A percentile compares a stretch with the other conserved stretches of the same genome.
Evolutionary conservation across 805 yeast species (phyloP).

Genomic region (Yarrowia osloensis): DNA sequence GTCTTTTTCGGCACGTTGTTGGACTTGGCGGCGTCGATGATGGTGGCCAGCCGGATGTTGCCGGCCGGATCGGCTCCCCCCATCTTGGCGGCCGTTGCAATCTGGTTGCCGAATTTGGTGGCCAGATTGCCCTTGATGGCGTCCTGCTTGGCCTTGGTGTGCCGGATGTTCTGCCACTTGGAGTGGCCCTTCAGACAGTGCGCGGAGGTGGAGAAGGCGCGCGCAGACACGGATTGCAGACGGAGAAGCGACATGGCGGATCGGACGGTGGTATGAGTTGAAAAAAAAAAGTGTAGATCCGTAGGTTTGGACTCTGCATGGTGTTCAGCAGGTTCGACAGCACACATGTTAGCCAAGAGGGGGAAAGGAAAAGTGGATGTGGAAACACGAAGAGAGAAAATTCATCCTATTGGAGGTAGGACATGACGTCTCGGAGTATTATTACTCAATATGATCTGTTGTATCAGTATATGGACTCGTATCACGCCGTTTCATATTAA

Average conservation of each 20-base stretch:
- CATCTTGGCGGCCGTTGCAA: slow-evolving; percentile 67
- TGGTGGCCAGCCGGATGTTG: slow-evolving; percentile 64
- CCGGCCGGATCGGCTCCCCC: slow-evolving; percentile 67
- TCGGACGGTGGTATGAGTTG: too few species aligned
- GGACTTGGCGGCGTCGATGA: slow-evolving; percentile 75
- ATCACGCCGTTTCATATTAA: too few species aligned
- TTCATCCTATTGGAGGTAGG: too few species aligned
- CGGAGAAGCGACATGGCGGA: neutral
- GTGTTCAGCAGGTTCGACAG: too few species aligned
- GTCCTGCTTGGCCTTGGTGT: slow-evolving; percentile 91
- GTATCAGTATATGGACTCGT: too few species aligned
- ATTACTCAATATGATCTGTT: too few species aligned
- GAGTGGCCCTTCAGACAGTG: slow-evolving; percentile 71
- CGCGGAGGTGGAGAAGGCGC: slow-evolving; percentile 22
- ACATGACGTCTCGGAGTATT: too few species aligned
- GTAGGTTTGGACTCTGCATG: too few species aligned
- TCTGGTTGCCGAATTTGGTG: slow-evolving; percentile 69
- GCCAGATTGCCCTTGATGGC: slow-evolving; percentile 70
- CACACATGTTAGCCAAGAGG: too few species aligned
- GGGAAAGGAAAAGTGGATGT: too few species aligned
- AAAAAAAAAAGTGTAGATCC: too few species aligned
- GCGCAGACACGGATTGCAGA: neutral
- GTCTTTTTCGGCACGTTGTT: slow-evolving; percentile 79
- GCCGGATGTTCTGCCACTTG: slow-evolving; percentile 94
- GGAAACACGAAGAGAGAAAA: too few species aligned